These are phyloP conservation scores for Penicillium freii DNA, from an alignment of 2,329 filamentous ascomycete species.

Conservation along the genomic window DNA sequence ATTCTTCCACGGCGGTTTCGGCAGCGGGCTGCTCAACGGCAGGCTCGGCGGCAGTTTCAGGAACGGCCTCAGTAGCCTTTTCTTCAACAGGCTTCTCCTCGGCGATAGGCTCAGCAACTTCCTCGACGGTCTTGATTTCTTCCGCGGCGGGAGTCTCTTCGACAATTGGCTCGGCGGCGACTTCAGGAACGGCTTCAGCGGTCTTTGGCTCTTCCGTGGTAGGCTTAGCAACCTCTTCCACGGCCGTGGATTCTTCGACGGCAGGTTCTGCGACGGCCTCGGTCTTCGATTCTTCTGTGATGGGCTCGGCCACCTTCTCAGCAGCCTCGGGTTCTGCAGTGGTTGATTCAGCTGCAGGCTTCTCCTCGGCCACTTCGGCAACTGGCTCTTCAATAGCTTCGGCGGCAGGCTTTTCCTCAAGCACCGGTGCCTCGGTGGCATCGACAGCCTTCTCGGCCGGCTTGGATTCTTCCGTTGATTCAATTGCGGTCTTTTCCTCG, in stretches of 20 bases:
- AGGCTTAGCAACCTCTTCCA: constrained; percentile 1
- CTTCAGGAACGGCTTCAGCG: constrained; percentile 2
- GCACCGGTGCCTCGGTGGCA: background rate
- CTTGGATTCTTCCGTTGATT: constrained; percentile 18
- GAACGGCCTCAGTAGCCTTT: constrained; percentile 1
- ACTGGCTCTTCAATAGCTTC: constrained; percentile 1
- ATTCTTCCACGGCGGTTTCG: constrained; percentile 6
- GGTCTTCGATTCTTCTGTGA: constrained; percentile 6
- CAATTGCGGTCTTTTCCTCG: constrained; percentile 6
- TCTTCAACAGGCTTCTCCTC: constrained; percentile 5
- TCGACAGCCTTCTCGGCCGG: background rate
- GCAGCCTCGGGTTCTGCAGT: constrained; percentile 4
- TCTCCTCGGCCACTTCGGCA: constrained; percentile 4
- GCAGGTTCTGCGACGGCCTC: constrained; percentile 6
- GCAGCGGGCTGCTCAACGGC: background rate
- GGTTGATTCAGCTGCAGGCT: background rate
- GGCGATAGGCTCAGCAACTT: background rate
- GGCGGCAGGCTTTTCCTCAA: constrained; percentile 7
- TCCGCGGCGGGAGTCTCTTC: constrained; percentile 10
- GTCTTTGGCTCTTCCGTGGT: background rate
- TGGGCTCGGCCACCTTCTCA: constrained; percentile 11
- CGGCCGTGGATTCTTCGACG: constrained; percentile 1
- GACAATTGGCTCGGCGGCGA: background rate
- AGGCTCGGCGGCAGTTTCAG: constrained; percentile 6
- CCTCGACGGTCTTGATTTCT: background rate